Evolutionary conservation across 495 filamentous ascomycete genomes (phyloP), one percentile per base, ranked within the genome.

Genomic region (Penicillium macrosclerotiorum): DNA sequence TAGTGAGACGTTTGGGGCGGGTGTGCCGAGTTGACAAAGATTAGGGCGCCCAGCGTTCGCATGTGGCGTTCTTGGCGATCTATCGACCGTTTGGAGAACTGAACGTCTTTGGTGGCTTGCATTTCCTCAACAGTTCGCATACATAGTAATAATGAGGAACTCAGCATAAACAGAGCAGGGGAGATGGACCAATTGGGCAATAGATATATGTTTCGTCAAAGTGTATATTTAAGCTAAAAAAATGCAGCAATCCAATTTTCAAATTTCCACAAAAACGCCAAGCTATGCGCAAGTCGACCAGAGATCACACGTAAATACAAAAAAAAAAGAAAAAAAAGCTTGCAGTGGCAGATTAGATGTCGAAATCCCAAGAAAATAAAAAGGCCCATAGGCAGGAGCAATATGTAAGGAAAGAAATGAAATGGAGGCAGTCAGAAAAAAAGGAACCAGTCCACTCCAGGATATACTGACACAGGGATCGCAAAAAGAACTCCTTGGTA

Each of bases 211-310:
- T 9, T 6, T 17, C 14, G 19, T 33, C 14, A 22, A 29, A 23
- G n/a, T 20, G 29, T 13, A 14, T 7, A 13, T 22, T 23, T 20
- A 16, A 22, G 17, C 9, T 4, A 16, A 23, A 33, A 16, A 1
- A 3, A 5, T 23, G 37, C 8, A 39, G 12, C 16, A 18, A 30
- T 37, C 32, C 27, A 14, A 49, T 14, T 47, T 40, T 37, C 55
- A 39, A n/a, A n/a, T n/a, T n/a, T n/a, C n/a, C n/a, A n/a, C n/a
- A n/a, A n/a, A 57, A 52, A 62, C 55, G 36, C 59, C 52, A 34
- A 62, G 59, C 47, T 54, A 62, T 62, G 59, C 55, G 49, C 52
- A 45, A 52, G 30, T 17, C 29, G 44, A 38, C 22, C 20, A 16
- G 22, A n/a, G n/a, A n/a, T 24, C 20, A 25, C 19, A 32, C 33